Percentiles rank a stretch among this genome's conserved stretches.
Conservation (phyloP, 2,329 filamentous ascomycete species). For the Chrysoporthe puriensis region DNA sequence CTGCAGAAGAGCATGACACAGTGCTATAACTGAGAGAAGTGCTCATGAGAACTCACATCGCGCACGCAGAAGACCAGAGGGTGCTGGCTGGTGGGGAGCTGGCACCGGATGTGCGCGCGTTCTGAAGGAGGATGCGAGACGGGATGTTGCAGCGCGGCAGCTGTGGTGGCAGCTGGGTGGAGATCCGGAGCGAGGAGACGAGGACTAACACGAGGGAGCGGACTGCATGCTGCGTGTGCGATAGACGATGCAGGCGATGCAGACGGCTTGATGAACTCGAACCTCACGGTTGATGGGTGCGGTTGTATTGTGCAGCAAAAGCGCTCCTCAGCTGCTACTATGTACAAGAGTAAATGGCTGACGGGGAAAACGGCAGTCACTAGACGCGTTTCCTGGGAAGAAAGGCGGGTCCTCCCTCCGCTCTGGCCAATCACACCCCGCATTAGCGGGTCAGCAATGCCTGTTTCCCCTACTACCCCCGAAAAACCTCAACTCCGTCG, state of each 20-base stretch:
- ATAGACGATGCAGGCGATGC: constrained; percentile 7
- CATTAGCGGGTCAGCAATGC: constrained; percentile 2
- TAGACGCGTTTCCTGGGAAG: constrained; percentile 8
- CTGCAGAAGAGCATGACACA: not conserved
- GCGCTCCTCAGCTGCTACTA: constrained; percentile 4
- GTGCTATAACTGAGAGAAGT: no score
- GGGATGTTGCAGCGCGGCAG: constrained; percentile 5
- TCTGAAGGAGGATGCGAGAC: constrained; percentile 2
- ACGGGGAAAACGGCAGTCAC: constrained; percentile 6
- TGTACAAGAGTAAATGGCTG: constrained; percentile 6
- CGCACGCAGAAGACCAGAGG: not conserved
- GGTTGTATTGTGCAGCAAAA: constrained; percentile 3
- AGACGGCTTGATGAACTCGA: constrained; percentile 9
- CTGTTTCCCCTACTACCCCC: not conserved
- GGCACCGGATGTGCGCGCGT: not conserved
- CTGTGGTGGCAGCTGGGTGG: not conserved
- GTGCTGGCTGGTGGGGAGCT: not conserved
- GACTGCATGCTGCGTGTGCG: not conserved
- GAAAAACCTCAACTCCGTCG: not conserved
- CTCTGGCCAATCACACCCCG: constrained; percentile 3
- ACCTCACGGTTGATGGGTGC: not conserved
- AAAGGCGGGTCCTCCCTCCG: not conserved
- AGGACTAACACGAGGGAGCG: not conserved
- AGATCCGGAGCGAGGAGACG: not conserved
- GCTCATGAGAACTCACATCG: not conserved